Conservation (phyloP, 441 rosid genomes). For the Corymbia citriodora region DNA sequence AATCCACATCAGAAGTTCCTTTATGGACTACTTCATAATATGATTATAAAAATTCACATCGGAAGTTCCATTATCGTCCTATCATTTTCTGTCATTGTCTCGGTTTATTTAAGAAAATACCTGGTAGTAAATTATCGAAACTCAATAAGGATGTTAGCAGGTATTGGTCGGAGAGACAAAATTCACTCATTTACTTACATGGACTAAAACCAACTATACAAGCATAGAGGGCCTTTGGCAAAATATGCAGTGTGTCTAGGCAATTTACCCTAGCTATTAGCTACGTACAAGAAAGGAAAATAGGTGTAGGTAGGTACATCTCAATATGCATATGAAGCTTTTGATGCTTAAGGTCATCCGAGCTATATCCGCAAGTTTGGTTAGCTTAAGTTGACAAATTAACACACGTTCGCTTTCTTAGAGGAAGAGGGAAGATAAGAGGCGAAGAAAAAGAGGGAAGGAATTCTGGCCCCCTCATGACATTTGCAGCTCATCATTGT, state of each 20-base stretch:
- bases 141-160: background rate
- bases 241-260: background rate
- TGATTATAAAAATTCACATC: background rate
- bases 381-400: background rate
- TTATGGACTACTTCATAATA: background rate
- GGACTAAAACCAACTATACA: background rate
- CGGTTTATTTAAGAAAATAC: background rate
- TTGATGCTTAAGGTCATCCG: background rate
- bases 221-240: background rate
- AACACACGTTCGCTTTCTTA: background rate
- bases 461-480: background rate
- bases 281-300: background rate
- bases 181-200: background rate
- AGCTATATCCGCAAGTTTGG: background rate
- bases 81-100: background rate
- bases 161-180: background rate
- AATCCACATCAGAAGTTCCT: background rate
- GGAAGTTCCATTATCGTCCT: background rate
- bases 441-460: background rate
- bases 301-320: background rate
- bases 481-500: background rate
- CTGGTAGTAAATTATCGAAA: background rate
- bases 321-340: background rate
- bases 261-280: background rate
- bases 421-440: background rate